Base-by-base conservation (phyloP, 2,329 filamentous ascomycete genomes). In the Aspergillus nomiae region DNA sequence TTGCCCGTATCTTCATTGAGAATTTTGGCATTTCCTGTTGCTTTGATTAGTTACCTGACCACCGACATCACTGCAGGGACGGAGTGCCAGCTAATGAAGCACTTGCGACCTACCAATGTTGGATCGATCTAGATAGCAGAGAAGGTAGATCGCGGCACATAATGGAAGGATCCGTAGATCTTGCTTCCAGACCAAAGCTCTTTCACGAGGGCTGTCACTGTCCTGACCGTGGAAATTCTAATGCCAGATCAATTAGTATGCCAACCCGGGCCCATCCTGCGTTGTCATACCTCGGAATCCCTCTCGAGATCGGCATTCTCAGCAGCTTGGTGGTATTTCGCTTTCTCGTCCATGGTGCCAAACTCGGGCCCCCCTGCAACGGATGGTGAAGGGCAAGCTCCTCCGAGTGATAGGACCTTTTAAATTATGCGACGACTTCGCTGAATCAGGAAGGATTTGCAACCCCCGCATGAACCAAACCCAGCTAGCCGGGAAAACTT, bases 121-220 rank as follows among this genome's bases (percentile, higher is more conserved):
- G 60, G 86, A 85, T 50, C 87, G 82, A 75, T 91, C 89, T 28
- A 91, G 83, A 72, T 89, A 90, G 75, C 86, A 89, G 26, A 91
- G 82, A 53, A 91, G 81, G 73, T 90, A 92, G 57, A 91, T 89
- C 58, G 75, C 78, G 8, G 86, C 85, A n/a, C 82, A 86, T 16
- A 90, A 77, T 1, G 89, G 88, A 16, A 90, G 78, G 61, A 91
- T 89, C 60, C 85, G 82, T 21, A 85, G 63, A 72, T 91, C 89
- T 69, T 90, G 87, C 69, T 86, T 87, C 76, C 83, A 78, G 28
- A 87, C 65, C 8, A 87, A 77, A 9, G 70, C 68, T 63, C 65
- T 74, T 63, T 76, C 74, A 9, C 68, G 64, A 19, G 65, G 62
- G 8, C 58, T 63, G 19, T 38, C 51, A 21, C 38, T 55, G 10